phyloP scores from a whole-genome alignment of 345 rosid species.

The Eucalyptus fibrosa region DNA sequence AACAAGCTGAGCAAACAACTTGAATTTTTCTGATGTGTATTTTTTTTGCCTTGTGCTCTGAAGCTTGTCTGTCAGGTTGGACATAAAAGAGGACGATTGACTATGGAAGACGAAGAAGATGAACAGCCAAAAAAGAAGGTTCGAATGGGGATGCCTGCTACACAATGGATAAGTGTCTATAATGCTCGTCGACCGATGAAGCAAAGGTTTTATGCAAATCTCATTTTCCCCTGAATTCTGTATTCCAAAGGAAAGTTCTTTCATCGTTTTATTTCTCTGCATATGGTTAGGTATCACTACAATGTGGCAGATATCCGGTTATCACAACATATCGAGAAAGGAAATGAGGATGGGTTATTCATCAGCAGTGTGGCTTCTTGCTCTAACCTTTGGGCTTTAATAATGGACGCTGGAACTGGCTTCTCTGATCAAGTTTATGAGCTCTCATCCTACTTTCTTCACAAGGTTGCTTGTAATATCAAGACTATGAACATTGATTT shows the following conservation, averaged over 20 bases:
- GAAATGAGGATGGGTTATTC: conserved; percentile 79
- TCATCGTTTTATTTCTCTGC: not conserved
- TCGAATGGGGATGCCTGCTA: conserved; percentile 98
- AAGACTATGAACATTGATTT: not conserved
- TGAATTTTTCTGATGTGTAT: not conserved
- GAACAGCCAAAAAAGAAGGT: conserved; percentile 92
- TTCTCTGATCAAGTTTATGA: conserved; percentile 73
- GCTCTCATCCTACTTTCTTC: conserved; percentile 69
- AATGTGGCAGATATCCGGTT: conserved; percentile 79
- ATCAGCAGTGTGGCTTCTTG: conserved; percentile 91
- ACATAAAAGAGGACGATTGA: conserved; percentile 85
- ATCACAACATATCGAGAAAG: conserved; percentile 75
- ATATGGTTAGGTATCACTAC: conserved; percentile 70
- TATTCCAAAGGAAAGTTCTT: not conserved
- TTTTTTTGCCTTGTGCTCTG: conserved; percentile 7
- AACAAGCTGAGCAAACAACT: not conserved
- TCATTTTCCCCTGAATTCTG: not conserved
- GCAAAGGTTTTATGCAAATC: conserved; percentile 43
- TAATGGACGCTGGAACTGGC: conserved; percentile 97
- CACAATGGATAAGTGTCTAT: conserved; percentile 95
- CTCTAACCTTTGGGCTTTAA: conserved; percentile 90
- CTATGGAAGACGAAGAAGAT: conserved; percentile 83
- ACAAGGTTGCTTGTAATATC: conserved; percentile 42
- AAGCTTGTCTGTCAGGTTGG: conserved; percentile 94
- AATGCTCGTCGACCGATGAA: conserved; percentile 97